Percentiles rank a stretch among this genome's conserved stretches.
Evolutionary conservation across 441 rosid species (phyloP).

Genomic region (Capsella rubella): DNA sequence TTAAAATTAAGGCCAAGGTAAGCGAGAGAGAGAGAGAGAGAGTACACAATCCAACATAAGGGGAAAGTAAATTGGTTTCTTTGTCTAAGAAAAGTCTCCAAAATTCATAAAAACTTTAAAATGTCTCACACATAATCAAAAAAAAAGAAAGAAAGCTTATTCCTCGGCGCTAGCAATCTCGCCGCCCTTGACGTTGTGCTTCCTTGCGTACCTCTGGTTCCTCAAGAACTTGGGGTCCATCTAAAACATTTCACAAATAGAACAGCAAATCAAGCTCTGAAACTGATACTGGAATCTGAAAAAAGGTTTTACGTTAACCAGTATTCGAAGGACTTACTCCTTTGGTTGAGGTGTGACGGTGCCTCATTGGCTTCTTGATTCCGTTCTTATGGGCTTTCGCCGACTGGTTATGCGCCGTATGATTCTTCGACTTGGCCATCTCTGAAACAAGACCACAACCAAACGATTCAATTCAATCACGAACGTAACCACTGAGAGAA

Average conservation of each 20-base stretch:
- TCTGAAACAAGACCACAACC: slow-evolving; percentile 41
- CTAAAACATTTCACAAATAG: slow-evolving; percentile 44
- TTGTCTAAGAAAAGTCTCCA: slow-evolving; percentile 23
- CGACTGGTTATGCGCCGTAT: slow-evolving; percentile 99
- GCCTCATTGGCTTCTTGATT: slow-evolving; percentile 95
- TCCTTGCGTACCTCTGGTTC: slow-evolving; percentile 99
- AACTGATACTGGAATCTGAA: too few species aligned
- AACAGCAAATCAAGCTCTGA: neutral
- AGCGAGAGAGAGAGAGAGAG: too few species aligned
- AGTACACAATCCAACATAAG: too few species aligned
- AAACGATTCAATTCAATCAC: neutral
- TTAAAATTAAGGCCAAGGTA: too few species aligned
- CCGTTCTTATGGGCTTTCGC: slow-evolving; percentile 96
- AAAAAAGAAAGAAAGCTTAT: slow-evolving; percentile 28
- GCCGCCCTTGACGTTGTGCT: slow-evolving; percentile 78
- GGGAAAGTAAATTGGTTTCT: slow-evolving; percentile 6
- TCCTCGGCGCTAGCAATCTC: slow-evolving; percentile 70
- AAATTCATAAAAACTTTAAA: slow-evolving; percentile 1
- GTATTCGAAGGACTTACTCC: slow-evolving; percentile 55
- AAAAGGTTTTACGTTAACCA: too few species aligned
- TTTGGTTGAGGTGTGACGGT: slow-evolving; percentile 94
- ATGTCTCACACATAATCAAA: neutral
- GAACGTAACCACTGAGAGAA: neutral
- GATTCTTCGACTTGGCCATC: slow-evolving; percentile 99
- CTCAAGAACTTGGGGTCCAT: slow-evolving; percentile 99